Evolutionary conservation across 2,329 filamentous ascomycete species (phyloP).

Genomic region (Aspergillus hiratsukae): DNA sequence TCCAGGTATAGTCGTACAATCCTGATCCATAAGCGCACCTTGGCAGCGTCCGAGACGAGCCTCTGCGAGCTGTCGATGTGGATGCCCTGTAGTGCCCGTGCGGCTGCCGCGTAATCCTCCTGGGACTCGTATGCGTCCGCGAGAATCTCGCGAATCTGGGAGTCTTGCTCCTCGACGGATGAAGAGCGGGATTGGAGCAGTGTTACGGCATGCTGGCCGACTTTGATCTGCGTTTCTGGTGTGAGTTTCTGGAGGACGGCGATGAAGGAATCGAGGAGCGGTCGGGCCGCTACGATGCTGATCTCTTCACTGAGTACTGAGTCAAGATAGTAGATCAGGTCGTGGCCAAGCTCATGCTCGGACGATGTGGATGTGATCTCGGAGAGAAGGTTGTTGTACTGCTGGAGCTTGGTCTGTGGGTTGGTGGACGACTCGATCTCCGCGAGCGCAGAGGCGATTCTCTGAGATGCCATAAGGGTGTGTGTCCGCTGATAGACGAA

Average conservation of each 20-base stretch:
- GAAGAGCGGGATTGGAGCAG: conserved; percentile 63
- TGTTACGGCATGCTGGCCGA: conserved; percentile 68
- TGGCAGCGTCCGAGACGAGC: conserved; percentile 73
- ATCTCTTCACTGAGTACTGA: conserved; percentile 66
- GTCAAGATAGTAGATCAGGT: conserved; percentile 65
- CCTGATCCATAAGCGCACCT: conserved; percentile 82
- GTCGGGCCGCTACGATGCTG: conserved; percentile 70
- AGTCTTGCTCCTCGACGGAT: conserved; percentile 81
- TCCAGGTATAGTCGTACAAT: conserved; percentile 94
- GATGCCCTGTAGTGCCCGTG: conserved; percentile 73
- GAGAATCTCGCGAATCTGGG: conserved; percentile 71
- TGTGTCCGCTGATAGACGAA: background rate
- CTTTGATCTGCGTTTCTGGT: conserved; percentile 64
- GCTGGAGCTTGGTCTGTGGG: conserved; percentile 49
- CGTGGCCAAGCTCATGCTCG: conserved; percentile 48
- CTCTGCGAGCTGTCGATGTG: conserved; percentile 86
- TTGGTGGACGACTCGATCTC: conserved; percentile 47
- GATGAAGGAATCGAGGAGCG: conserved; percentile 67
- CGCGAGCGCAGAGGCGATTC: conserved; percentile 46
- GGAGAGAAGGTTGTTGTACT: conserved; percentile 56
- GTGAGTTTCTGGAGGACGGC: conserved; percentile 51
- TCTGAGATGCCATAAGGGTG: conserved; percentile 45
- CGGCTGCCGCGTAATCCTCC: conserved; percentile 76
- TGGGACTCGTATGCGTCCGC: conserved; percentile 77
- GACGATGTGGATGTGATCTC: conserved; percentile 48